Conservation (phyloP, 345 rosid genomes). For the Eucalyptus erythrocorys region DNA sequence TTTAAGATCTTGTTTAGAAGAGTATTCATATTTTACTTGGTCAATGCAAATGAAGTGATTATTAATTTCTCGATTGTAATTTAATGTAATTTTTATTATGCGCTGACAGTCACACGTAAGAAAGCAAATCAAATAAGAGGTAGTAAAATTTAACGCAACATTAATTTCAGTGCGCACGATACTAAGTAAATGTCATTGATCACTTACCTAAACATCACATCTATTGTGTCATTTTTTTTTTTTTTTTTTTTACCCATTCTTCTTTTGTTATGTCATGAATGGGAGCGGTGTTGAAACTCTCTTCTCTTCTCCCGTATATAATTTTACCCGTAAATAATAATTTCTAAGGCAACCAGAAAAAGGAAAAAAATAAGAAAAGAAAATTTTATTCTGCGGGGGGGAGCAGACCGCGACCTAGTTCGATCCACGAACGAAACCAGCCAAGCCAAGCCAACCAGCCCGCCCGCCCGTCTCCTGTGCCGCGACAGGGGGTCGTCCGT, state of each 20-base stretch:
- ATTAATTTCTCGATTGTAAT: neutral
- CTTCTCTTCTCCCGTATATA: neutral
- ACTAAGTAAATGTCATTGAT: neutral
- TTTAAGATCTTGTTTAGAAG: too few relatives aligned
- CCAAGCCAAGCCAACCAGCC: neutral
- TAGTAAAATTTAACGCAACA: neutral
- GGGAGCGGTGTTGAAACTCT: neutral
- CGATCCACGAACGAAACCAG: neutral
- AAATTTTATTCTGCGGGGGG: neutral
- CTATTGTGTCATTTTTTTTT: neutral
- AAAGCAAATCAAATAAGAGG: neutral
- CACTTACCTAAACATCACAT: neutral
- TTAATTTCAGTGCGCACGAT: accelerated
- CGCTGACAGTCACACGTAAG: accelerated
- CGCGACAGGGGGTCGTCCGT: neutral
- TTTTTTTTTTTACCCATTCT: neutral
- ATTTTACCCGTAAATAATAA: neutral
- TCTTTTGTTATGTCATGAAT: neutral
- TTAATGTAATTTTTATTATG: neutral
- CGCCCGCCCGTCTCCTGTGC: neutral
- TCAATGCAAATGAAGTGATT: neutral
- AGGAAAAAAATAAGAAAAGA: accelerated
- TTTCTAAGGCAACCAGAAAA: neutral
- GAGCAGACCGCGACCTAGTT: neutral
- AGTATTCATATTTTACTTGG: too few relatives aligned